These are phyloP conservation scores for Pyricularia sp. DNA, from an alignment of 2,329 filamentous ascomycete genomes.

Conservation along the genomic window DNA sequence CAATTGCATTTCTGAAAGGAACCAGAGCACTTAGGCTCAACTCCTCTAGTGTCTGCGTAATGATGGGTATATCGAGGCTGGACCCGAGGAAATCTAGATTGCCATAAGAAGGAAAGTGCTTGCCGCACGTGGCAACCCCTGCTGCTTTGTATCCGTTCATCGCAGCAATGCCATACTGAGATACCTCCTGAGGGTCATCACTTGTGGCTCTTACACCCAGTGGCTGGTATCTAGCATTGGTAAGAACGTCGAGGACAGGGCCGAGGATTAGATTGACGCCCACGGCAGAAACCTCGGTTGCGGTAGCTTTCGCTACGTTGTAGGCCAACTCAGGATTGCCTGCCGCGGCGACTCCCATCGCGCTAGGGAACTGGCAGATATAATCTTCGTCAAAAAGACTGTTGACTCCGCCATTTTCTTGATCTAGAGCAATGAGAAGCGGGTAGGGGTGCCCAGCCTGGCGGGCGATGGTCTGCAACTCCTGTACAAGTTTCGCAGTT, in stretches of 20 bases:
- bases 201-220: slow-evolving; percentile 80
- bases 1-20: slow-evolving; percentile 82
- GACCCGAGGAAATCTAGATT: slow-evolving; percentile 90
- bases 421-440: slow-evolving; percentile 80
- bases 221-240: slow-evolving; percentile 82
- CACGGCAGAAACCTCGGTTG: slow-evolving; percentile 80
- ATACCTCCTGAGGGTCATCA: slow-evolving; percentile 91
- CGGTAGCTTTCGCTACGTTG: slow-evolving; percentile 83
- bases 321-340: slow-evolving; percentile 76
- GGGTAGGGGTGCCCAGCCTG: slow-evolving; percentile 83
- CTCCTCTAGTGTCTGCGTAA: slow-evolving; percentile 87
- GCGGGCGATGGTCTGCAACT: slow-evolving; percentile 84
- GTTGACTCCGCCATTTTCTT: slow-evolving; percentile 97
- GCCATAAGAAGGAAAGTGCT: slow-evolving; percentile 93
- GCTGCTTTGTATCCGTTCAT: slow-evolving; percentile 90
- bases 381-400: slow-evolving; percentile 92
- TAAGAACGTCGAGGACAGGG: slow-evolving; percentile 85
- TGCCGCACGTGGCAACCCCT: slow-evolving; percentile 78
- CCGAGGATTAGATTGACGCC: slow-evolving; percentile 94
- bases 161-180: slow-evolving; percentile 78
- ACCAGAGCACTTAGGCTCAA: slow-evolving; percentile 83
- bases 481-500: slow-evolving; percentile 74
- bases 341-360: slow-evolving; percentile 92
- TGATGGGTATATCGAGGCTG: slow-evolving; percentile 83
- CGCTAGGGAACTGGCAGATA: slow-evolving; percentile 90